phyloP scores from a whole-genome alignment of 257 asterid species.

The Plectranthus barbatus region DNA sequence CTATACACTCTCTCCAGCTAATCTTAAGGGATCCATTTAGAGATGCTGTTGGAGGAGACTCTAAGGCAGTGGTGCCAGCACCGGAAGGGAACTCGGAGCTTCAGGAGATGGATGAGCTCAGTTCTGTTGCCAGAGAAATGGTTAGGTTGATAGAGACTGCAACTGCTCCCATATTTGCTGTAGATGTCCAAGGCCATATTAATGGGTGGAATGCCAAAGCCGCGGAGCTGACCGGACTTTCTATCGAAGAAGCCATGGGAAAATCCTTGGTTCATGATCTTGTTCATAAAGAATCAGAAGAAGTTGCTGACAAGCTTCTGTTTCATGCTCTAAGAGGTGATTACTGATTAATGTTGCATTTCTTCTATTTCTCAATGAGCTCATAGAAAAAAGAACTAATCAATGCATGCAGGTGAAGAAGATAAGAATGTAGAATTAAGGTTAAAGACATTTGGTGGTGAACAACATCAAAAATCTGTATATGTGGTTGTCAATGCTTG shows the following conservation, averaged over 20 bases:
- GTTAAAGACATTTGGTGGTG: conserved; percentile 54
- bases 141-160: conserved; percentile 59
- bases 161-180: conserved; percentile 51
- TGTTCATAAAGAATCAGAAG: conserved; percentile 56
- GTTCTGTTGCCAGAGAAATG: conserved; percentile 55
- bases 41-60: conserved; percentile 26
- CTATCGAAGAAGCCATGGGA: conserved; percentile 55
- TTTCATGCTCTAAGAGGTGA: conserved; percentile 61
- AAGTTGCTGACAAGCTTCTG: conserved; percentile 48
- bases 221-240: conserved; percentile 55
- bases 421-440: conserved; percentile 70
- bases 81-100: conserved; percentile 18
- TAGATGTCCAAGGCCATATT: conserved; percentile 39
- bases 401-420: conserved; percentile 70
- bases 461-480: conserved; percentile 42
- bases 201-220: conserved; percentile 54
- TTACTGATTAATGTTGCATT: not conserved
- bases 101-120: conserved; percentile 41
- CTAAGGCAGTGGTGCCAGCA: conserved; percentile 23
- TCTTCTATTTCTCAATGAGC: not conserved
- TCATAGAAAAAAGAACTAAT: conserved; percentile 7
- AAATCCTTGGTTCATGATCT: conserved; percentile 60
- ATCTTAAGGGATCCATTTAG: conserved; percentile 41
- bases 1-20: conserved; percentile 54
- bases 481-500: conserved; percentile 85